Evolutionary conservation across 177 flowering plant genomes (phyloP), one percentile per base, ranked within the genome.

Genomic region (Telopea speciosissima): DNA sequence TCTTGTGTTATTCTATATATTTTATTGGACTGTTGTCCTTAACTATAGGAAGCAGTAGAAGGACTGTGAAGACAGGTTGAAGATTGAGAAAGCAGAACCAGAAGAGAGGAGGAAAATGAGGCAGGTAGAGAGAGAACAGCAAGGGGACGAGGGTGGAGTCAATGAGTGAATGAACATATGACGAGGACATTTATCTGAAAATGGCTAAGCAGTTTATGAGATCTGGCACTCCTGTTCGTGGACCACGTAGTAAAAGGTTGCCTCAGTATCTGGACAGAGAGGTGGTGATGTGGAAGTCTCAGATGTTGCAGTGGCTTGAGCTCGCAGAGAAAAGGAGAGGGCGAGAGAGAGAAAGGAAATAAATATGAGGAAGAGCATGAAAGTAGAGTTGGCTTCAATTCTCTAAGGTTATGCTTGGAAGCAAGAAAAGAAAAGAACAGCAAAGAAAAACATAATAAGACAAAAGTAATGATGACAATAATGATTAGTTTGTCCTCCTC

Each of bases 221-320:
- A 75, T 92, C 96, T 8, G 99, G 97, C 49, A 97, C 97, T 65
- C 92, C 92, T 59, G 97, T 94, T 73, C 79, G 97, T 54, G 74
- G 90, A 63, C 93, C 88, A 1, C 80, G n/a, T n/a, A n/a, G 70
- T 2, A 76, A 59, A 76, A 82, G 82, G 52, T 72, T 86, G 61
- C 96, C 99, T 19, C 91, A 94, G 80, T 94, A 85, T 72, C 68
- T 90, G 81, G 99, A 94, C 73, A n/a, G n/a, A 85, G 85, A 74
- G 92, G 83, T 60, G 83, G 85, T 63, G 97, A 94, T 83, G 99
- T 94, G 74, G 90, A 90, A 84, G 92, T 94, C 72, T 60, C 91
- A 21, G 99, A 94, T 86, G 97, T 94, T 77, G 99, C 99, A 0
- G 99, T 74, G 96, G 24, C 85, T 92, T 64, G 97, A 92, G 79